Evolutionary conservation across 1,139 yeast species (phyloP), one percentile per base, ranked within the genome.

Genomic region (Trichomonascaceae sp.): DNA sequence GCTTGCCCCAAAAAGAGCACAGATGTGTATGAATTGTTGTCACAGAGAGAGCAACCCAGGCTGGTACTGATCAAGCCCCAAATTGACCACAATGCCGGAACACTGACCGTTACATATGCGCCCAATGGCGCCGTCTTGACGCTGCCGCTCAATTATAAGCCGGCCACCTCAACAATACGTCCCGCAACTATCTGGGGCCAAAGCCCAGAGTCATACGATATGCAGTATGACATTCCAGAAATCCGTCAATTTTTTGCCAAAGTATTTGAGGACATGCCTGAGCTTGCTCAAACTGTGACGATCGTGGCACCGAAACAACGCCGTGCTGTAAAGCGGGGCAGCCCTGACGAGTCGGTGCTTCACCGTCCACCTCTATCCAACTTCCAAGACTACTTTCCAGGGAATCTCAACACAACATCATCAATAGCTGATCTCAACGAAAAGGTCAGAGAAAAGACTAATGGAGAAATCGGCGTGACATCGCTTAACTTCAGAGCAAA

Each of bases 311-410:
- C 65, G 1, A 43, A 48, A 2, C 39, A 41, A 13, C 60, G 67
- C 0, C 59, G 66, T 32, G 35, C 37, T 4, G 59, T 62, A 20
- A 46, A 43, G 13, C 43, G 52, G 17, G 56, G 58, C 23, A 27
- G 35, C 17, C 33, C 39, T 8, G 27, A 32, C 29, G 30, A 33
- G 13, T 60, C 13, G 6, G 32, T 25, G 8, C 27, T 38, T 17
- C 29, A 35, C 26, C 37, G 39, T 14, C 23, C 22, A 3, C 39
- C 47, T 3, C 34, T 27, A 3, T 47, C 64, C 1, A 37, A 51
- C 5, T 65, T 63, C 46, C 71, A 64, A 36, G 71, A 66, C 42
- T 58, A 62, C 35, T 66, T 43, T 40, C 71, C 72, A 2, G 52
- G 64, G 13, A 50, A 63, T 31, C 40, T 65, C 28, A 46, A 61